A percentile compares a stretch with the other conserved stretches of the same genome.
phyloP scores from a whole-genome alignment of 805 yeast species.

The Dipodascus albidus region DNA sequence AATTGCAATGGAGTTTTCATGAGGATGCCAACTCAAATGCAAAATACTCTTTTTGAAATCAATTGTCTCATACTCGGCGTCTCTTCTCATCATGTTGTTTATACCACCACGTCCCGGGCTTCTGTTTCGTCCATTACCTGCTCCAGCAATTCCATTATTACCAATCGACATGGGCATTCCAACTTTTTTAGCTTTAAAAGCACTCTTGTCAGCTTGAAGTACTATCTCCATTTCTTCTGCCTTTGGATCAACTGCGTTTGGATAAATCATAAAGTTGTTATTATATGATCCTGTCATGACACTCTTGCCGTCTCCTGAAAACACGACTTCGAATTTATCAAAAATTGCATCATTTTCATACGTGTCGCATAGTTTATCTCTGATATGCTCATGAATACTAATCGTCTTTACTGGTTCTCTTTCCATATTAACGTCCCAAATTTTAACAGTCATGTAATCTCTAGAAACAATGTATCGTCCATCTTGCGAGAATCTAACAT shows the following conservation, averaged over 20 bases:
- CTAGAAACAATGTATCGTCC: slow-evolving; percentile 95
- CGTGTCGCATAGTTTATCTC: slow-evolving; percentile 90
- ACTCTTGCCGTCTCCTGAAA: slow-evolving; percentile 83
- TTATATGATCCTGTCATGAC: slow-evolving; percentile 97
- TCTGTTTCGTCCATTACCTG: slow-evolving; percentile 7
- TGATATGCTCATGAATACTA: slow-evolving; percentile 87
- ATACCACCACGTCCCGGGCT: slow-evolving; percentile 12
- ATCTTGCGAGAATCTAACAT: slow-evolving; percentile 81
- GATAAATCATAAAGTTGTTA: slow-evolving; percentile 94
- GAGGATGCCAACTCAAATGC: slow-evolving; percentile 98
- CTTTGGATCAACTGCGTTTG: slow-evolving; percentile 42
- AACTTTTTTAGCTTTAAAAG: slow-evolving; percentile 72
- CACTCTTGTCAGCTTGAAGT: slow-evolving; percentile 95
- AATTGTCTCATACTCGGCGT: slow-evolving; percentile 63
- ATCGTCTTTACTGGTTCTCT: slow-evolving; percentile 88
- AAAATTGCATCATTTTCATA: slow-evolving; percentile 97
- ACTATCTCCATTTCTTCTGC: slow-evolving; percentile 50
- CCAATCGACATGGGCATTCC: slow-evolving; percentile 34
- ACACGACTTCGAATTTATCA: slow-evolving; percentile 95
- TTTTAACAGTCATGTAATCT: slow-evolving; percentile 93
- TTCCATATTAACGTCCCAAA: slow-evolving; percentile 98
- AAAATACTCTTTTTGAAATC: slow-evolving; percentile 91
- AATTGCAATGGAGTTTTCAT: slow-evolving; percentile 90
- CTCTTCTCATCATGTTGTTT: slow-evolving; percentile 40
- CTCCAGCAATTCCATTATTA: slow-evolving; percentile 15